phyloP scores from a whole-genome alignment of 75 land plant species.

The Pinus taeda region DNA sequence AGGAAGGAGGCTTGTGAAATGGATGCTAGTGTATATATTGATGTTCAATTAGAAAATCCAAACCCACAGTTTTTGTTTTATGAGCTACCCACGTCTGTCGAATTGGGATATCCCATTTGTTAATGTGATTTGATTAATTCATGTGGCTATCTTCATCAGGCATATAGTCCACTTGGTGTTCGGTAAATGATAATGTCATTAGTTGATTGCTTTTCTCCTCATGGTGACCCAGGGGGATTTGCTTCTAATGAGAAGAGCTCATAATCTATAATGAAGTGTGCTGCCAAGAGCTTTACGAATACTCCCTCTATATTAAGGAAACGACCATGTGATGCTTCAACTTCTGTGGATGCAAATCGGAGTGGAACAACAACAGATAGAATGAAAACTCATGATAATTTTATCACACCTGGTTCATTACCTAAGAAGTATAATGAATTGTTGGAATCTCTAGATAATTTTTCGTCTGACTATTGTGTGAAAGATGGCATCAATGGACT shows the following conservation, averaged over 20 bases:
- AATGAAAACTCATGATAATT: not conserved
- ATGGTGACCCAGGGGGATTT: slow-evolving; percentile 19
- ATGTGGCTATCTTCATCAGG: slow-evolving; percentile 42
- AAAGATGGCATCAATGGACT: too few relatives aligned
- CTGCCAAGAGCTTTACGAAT: slow-evolving; percentile 67
- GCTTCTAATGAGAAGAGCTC: slow-evolving; percentile 39
- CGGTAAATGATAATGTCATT: slow-evolving; percentile 40
- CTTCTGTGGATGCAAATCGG: not conserved
- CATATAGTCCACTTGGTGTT: slow-evolving; percentile 44
- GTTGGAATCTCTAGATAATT: not conserved
- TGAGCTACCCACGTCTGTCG: slow-evolving; percentile 50
- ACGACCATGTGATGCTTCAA: slow-evolving; percentile 30
- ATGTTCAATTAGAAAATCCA: too few relatives aligned
- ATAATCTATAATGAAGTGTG: slow-evolving; percentile 62
- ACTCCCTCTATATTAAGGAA: slow-evolving; percentile 81
- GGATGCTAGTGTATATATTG: too few relatives aligned
- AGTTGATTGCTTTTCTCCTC: slow-evolving; percentile 44
- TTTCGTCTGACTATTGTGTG: too few relatives aligned
- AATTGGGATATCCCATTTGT: slow-evolving; percentile 76
- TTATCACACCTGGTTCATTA: not conserved
- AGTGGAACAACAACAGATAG: not conserved
- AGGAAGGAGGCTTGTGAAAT: too few relatives aligned
- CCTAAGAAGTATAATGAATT: not conserved
- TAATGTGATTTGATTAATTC: slow-evolving; percentile 78
- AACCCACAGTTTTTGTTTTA: too few relatives aligned